phyloP scores from a whole-genome alignment of 2,329 filamentous ascomycete genomes.

The Aspergillus pseudoviridinutans region DNA sequence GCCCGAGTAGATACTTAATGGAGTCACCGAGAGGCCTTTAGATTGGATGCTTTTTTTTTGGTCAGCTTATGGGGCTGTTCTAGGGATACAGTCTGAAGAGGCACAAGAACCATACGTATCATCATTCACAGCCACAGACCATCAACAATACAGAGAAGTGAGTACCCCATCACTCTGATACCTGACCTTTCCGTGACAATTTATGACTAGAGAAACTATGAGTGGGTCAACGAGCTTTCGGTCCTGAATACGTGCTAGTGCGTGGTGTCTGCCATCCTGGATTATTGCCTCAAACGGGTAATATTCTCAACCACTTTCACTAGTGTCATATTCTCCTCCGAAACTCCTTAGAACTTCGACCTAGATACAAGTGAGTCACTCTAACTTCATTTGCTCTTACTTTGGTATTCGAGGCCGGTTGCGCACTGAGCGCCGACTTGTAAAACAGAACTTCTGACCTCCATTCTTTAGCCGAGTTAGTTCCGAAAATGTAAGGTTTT shows the following conservation, averaged over 20 bases:
- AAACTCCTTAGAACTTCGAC: neutral
- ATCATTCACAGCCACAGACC: neutral
- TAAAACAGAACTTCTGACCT: no score
- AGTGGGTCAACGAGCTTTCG: neutral
- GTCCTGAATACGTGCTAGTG: neutral
- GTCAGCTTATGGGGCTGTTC: neutral
- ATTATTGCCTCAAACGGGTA: neutral
- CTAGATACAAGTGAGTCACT: neutral
- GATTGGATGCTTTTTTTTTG: neutral
- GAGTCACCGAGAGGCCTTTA: neutral
- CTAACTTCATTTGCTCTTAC: neutral
- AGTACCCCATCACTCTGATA: no score
- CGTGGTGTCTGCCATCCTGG: neutral
- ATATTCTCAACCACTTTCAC: neutral
- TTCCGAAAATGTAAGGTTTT: no score
- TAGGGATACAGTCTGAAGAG: neutral
- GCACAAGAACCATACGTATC: neutral
- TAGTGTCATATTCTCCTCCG: neutral
- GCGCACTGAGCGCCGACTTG: no score
- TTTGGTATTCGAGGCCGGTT: no score
- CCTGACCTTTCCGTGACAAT: no score
- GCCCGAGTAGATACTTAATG: neutral
- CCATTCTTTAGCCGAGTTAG: no score
- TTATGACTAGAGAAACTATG: neutral
- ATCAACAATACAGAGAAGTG: no score